Base-by-base conservation (phyloP, 352 stramenopile species). In the Phytophthora pluvialis region DNA sequence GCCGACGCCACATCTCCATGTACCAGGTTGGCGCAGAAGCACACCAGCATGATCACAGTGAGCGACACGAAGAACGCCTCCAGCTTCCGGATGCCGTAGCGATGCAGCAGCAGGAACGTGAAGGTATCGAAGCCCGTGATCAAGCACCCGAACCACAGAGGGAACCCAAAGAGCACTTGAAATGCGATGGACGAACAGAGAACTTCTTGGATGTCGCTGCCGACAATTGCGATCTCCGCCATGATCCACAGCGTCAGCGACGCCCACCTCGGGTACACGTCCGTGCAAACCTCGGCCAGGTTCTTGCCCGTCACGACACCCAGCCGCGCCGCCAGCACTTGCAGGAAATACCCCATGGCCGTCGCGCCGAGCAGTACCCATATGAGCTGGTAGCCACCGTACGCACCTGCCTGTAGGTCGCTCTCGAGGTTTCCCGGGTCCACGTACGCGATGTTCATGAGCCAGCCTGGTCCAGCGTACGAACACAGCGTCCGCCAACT, bases 31-130 rank as follows among this genome's bases (percentile, higher is more conserved):
- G 90, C 75, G 49, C 90, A 97, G 50, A 98, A 97, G 42, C 90
- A 97, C 13, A 97, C 77, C 12, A 93, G 78, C 96, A 99, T 99
- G 31, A 97, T 73, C 3, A 70, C 81, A 28, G 98, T 97, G 47
- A 99, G 86, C 26, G 80, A 18, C 21, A 96, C 83, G 55, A 99
- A 98, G 57, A 98, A 92, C 6, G 80, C 78, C 67, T 99, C 96
- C 10, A 99, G 81, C 58, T 98, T 90, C 31, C 93, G 86, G 51
- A 98, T 95, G 11, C 95, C 95, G 58, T 95, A 97, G n/a, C 87
- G 81, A 44, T 98, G 87, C 36, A 98, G 83, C 42, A 83, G 64
- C 31, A 99, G 70, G 70, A 99, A 99, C 8, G 93, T 95, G 73
- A 99, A 98, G 4, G 94, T 96, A 64, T 97, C 90, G 31, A 97